phyloP scores from a whole-genome alignment of 495 filamentous ascomycete species.

The Collariella sp. region DNA sequence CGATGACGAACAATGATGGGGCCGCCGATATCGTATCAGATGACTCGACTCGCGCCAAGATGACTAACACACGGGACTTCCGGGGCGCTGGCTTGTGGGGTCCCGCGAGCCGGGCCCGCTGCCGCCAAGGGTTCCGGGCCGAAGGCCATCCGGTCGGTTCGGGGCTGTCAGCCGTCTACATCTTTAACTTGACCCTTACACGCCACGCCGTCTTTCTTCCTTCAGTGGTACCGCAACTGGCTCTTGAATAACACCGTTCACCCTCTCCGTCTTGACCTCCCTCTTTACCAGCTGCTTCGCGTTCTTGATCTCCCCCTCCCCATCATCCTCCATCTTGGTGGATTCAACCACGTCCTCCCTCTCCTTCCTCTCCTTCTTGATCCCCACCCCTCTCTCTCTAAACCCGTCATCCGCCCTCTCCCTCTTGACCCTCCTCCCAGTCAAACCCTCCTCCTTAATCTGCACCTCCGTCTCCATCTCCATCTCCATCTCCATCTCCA shows the following conservation, averaged over 20 bases:
- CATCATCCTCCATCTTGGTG: no score
- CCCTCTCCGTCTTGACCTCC: conserved; percentile 3
- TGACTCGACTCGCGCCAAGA: conserved; percentile 7
- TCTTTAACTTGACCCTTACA: neutral
- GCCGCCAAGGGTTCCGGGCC: neutral
- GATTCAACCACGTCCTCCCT: neutral
- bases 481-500: conserved; percentile 14
- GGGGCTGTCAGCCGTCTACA: neutral
- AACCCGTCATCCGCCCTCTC: no score
- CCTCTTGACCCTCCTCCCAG: no score
- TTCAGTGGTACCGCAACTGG: neutral
- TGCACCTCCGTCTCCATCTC: conserved; percentile 23
- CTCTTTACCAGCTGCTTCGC: no score
- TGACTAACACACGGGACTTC: neutral
- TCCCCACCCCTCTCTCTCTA: conserved; percentile 5
- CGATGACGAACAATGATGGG: neutral
- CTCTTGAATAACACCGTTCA: neutral
- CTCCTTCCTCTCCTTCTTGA: conserved; percentile 1
- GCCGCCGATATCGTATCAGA: conserved; percentile 17
- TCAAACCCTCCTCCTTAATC: conserved; percentile 19
- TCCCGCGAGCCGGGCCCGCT: neutral
- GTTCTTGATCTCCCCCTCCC: neutral
- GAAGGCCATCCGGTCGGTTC: neutral
- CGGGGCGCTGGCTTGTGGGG: neutral
- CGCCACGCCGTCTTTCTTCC: no score